These are phyloP conservation scores for Claviceps digitariae DNA, from an alignment of 2,329 filamentous ascomycete genomes.

Conservation along the genomic window DNA sequence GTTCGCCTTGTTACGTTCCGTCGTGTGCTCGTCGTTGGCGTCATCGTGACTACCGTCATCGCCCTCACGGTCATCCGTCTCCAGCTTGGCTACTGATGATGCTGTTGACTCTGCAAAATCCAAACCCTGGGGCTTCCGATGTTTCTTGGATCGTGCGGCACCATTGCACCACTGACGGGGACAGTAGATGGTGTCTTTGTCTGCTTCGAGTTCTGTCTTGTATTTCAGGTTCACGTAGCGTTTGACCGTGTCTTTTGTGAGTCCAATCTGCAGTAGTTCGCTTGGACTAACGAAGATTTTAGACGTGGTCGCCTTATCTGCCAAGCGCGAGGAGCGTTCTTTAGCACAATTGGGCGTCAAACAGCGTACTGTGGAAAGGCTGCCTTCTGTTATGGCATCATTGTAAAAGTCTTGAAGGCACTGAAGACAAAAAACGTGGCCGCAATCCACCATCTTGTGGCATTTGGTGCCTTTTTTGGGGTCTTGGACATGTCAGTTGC, in stretches of 20 bases:
- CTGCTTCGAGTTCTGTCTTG: constrained; percentile 81
- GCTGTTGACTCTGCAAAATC: constrained; percentile 35
- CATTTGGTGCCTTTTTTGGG: constrained; percentile 78
- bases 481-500: constrained; percentile 32
- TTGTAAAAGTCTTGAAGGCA: constrained; percentile 88
- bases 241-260: constrained; percentile 59
- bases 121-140: constrained; percentile 56
- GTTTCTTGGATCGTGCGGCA: constrained; percentile 62
- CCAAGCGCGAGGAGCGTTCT: constrained; percentile 26
- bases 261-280: constrained; percentile 66
- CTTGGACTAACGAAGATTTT: constrained; percentile 64
- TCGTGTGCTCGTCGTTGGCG: not conserved
- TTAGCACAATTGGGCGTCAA: constrained; percentile 67
- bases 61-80: constrained; percentile 13
- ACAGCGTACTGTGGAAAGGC: constrained; percentile 68
- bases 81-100: constrained; percentile 19
- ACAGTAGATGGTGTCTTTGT: constrained; percentile 86
- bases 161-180: constrained; percentile 87
- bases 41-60: constrained; percentile 5
- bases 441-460: constrained; percentile 69
- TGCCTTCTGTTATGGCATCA: constrained; percentile 72
- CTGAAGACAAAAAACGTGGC: constrained; percentile 80
- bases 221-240: constrained; percentile 84
- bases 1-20: not conserved
- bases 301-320: constrained; percentile 34